These are phyloP conservation scores for Nakazawaea ambrosiae DNA, from an alignment of 805 yeast species.

Conservation along the genomic window DNA sequence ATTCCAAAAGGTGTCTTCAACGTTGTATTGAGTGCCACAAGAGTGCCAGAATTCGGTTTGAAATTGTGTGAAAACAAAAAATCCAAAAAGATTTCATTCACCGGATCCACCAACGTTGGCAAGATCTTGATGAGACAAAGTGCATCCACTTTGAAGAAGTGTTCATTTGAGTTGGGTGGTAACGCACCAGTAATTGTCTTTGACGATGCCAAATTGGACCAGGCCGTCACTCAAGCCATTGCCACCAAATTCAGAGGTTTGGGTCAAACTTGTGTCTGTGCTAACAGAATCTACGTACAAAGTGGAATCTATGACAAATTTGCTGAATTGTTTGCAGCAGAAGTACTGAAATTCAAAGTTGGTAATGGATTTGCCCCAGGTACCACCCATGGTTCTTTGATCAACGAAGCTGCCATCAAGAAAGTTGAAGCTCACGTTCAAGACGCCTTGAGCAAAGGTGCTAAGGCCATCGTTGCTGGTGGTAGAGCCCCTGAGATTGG, in stretches of 20 bases:
- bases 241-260: constrained; percentile 67
- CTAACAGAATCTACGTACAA: constrained; percentile 66
- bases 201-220: constrained; percentile 62
- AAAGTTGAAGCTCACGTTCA: constrained; percentile 57
- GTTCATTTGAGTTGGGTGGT: constrained; percentile 73
- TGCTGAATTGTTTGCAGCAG: constrained; percentile 37
- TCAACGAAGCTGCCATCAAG: constrained; percentile 52
- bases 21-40: constrained; percentile 44
- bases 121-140: constrained; percentile 58
- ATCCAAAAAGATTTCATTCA: constrained; percentile 64
- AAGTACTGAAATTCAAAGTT: constrained; percentile 36
- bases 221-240: constrained; percentile 61
- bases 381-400: constrained; percentile 71
- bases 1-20: constrained; percentile 66
- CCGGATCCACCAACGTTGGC: constrained; percentile 75
- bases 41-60: constrained; percentile 41
- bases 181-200: constrained; percentile 75
- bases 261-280: constrained; percentile 82
- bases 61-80: constrained; percentile 47
- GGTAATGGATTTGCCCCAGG: constrained; percentile 59
- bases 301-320: constrained; percentile 55
- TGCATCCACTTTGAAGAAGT: constrained; percentile 56
- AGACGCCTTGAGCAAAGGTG: constrained; percentile 64
- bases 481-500: constrained; percentile 47
- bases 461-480: constrained; percentile 60